Conservation (phyloP, 129 eudicot species). For the Flaveria brownii region DNA sequence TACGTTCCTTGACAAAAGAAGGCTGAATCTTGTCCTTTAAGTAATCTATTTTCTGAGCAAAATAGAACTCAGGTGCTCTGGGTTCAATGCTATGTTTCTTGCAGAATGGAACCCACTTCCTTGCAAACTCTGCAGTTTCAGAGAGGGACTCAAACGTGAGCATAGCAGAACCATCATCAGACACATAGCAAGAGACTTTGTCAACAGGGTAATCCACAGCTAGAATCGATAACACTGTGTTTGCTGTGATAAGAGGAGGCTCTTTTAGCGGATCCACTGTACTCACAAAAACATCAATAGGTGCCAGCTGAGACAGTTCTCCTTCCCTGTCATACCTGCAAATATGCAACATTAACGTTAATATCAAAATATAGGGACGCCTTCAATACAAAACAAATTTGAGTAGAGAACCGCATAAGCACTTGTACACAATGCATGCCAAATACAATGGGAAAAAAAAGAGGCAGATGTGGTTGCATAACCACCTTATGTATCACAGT, state of each 20-base stretch:
- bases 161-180: conserved; percentile 88
- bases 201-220: conserved; percentile 80
- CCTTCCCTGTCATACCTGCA: conserved; percentile 70
- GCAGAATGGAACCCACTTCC: conserved; percentile 83
- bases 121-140: conserved; percentile 78
- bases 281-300: conserved; percentile 70
- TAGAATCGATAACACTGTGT: conserved; percentile 70
- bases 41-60: conserved; percentile 67
- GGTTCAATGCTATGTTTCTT: conserved; percentile 72
- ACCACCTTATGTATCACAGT: too few species aligned
- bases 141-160: conserved; percentile 72
- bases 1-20: conserved; percentile 71
- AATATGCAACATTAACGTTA: not conserved
- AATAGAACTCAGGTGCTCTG: conserved; percentile 80
- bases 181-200: conserved; percentile 77
- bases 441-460: too few species aligned
- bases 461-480: too few species aligned
- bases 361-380: too few species aligned
- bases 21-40: conserved; percentile 71
- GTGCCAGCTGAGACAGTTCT: conserved; percentile 63
- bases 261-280: conserved; percentile 81
- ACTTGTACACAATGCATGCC: too few species aligned
- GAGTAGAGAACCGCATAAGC: too few species aligned
- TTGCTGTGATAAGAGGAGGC: conserved; percentile 79
- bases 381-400: too few species aligned